Base-by-base conservation (phyloP, 2,329 filamentous ascomycete genomes). In the Ophiocordyceps camponoti-saundersi region DNA sequence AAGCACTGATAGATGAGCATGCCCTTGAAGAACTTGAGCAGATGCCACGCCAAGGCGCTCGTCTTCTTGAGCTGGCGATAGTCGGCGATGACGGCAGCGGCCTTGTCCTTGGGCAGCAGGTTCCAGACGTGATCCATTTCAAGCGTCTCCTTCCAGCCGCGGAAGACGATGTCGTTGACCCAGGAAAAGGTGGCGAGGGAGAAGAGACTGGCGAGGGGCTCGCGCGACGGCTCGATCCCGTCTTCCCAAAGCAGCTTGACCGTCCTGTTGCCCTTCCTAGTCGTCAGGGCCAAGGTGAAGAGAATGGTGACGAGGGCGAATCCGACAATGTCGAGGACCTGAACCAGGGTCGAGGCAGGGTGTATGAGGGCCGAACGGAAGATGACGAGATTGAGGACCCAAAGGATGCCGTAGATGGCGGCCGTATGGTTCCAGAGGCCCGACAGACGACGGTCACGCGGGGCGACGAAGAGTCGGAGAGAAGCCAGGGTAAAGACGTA, bases 41-140 rank as follows among this genome's bases (percentile, higher is more conserved):
- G 68, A 56, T 95, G 90, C 63, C 81, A 80, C 6, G 85, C 80
- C 39, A 98, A 67, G 2, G 78, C 76, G 6, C 79, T 79, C 0
- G 87, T 92, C 67, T 85, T 90, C 65, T 87, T 88, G 51, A 89
- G 66, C 55, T 87, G 83, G 46, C 89, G 81, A 62, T 95, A 98
- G 54, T 88, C 79, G 44, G 80, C 73, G 45, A 96, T 73, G 43
- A 96, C 79, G 2, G 72, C 68, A 34, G 81, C 82, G 23, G 92
- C 88, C 66, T 96, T 95, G 65, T 96, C 89, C 57, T 80, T 85
- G 32, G 87, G 79, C 18, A 86, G 67, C 50, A 98, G 65, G 57
- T 96, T 95, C 92, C 92, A 98, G 3, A 98, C 86, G 61, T 89
- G 80, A 26, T 77, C 65, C 53, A 96, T 75, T 57, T 93, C 87